A percentile compares a stretch with the other conserved stretches of the same genome.
Evolutionary conservation across 495 filamentous ascomycete species (phyloP).

Genomic region (Xeromyces bisporus): DNA sequence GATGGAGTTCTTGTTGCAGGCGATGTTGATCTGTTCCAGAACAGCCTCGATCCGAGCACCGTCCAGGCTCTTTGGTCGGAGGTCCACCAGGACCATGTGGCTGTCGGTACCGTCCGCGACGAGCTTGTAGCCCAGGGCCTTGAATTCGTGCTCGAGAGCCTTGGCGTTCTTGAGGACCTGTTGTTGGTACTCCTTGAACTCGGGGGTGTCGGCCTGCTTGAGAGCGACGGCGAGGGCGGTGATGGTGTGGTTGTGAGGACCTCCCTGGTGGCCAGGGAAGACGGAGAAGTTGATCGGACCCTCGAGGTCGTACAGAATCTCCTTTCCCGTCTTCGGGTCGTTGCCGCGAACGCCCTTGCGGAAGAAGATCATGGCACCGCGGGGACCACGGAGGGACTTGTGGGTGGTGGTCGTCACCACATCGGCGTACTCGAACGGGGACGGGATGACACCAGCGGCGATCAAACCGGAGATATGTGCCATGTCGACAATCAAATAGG

Average conservation of each 20-base stretch:
- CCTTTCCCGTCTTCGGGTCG: slow-evolving; percentile 79
- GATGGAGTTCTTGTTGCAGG: slow-evolving; percentile 98
- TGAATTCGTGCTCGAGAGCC: slow-evolving; percentile 54
- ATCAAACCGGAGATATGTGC: slow-evolving; percentile 97
- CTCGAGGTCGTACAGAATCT: slow-evolving; percentile 86
- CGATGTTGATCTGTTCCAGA: slow-evolving; percentile 94
- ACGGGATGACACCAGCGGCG: slow-evolving; percentile 82
- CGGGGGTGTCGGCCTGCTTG: slow-evolving; percentile 80
- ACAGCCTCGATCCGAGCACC: slow-evolving; percentile 94
- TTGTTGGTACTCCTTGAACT: slow-evolving; percentile 93
- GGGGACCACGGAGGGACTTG: slow-evolving; percentile 96
- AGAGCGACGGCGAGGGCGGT: slow-evolving; percentile 93
- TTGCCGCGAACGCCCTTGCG: slow-evolving; percentile 82
- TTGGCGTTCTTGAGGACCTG: slow-evolving; percentile 88
- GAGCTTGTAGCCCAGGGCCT: slow-evolving; percentile 69
- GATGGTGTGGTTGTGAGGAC: slow-evolving; percentile 99
- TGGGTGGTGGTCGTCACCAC: slow-evolving; percentile 98
- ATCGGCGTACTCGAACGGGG: slow-evolving; percentile 85
- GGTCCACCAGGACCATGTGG: slow-evolving; percentile 94
- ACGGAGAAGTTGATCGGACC: slow-evolving; percentile 96
- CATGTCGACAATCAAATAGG: slow-evolving; percentile 95
- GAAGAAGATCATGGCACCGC: slow-evolving; percentile 99
- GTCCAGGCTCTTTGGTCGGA: slow-evolving; percentile 63
- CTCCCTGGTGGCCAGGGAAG: slow-evolving; percentile 98
- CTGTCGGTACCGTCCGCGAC: slow-evolving; percentile 95